Evolutionary conservation across 2,329 filamentous ascomycete genomes (phyloP), one percentile per base, ranked within the genome.

Genomic region (Pochonia chlamydosporia): DNA sequence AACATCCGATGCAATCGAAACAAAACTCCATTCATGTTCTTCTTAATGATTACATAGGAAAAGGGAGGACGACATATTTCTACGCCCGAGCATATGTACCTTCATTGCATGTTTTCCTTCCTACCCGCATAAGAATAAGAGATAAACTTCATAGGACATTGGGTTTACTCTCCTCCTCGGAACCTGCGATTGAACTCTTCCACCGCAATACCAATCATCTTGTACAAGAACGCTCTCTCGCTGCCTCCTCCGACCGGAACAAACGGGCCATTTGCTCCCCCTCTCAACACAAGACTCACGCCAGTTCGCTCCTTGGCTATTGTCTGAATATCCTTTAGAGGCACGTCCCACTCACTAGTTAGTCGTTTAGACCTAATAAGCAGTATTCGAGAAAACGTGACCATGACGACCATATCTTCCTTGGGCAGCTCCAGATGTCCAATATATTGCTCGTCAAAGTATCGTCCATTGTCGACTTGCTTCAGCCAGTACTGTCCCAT

Each of bases 401-500:
- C 78, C 81, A 97, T 89, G 41, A 91, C 85, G 48, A 92, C 83
- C 74, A 90, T 87, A 63, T 95, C 91, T 64, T 93, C 89, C 51
- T 84, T 82, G 10, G 89, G 87, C 23, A 99, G 79, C 67, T 99
- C 92, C 4, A 99, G 75, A 63, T 99, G 95, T 4, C 91, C 95
- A 64, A 99, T 93, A 71, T 99, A 99, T 63, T 89, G 81, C 67
- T 99, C 93, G 69, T 95, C 86, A 78, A 99, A 99, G 74, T 92
- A 97, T 65, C 91, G 93, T 52, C 93, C 93, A 54, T 96, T 93
- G 68, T 99, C 93, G 10, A 95, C 83, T 49, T 96, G 95, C 76
- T 99, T 99, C 54, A 99, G 83, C 95, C 93, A 99, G 73, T 89
- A 96, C 65, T 99, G 93, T 1, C 93, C 93, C 3, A 99, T 82